A percentile compares a stretch with the other conserved stretches of the same genome.
phyloP scores from a whole-genome alignment of 345 rosid species.

The Pseudoturritis turrita region DNA sequence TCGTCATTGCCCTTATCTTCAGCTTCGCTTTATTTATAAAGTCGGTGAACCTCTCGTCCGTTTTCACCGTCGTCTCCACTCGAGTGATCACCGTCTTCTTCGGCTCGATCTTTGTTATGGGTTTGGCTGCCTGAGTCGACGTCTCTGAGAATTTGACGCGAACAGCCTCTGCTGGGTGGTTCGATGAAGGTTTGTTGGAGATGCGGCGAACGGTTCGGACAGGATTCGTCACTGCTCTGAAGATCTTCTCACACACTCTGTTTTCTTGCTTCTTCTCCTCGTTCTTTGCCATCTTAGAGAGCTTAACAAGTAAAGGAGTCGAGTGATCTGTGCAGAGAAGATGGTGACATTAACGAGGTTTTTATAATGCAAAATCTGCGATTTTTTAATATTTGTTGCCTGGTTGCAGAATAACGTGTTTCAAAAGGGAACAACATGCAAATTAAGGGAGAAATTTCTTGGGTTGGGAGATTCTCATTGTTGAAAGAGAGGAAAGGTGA shows the following conservation, averaged over 20 bases:
- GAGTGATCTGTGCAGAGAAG: slow-evolving; percentile 23
- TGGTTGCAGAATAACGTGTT: slow-evolving; percentile 21
- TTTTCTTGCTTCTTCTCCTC: slow-evolving; percentile 21
- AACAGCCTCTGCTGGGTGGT: slow-evolving; percentile 1
- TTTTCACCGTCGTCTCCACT: slow-evolving; percentile 25
- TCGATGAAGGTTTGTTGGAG: slow-evolving; percentile 16
- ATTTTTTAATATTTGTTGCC: background rate
- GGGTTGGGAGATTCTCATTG: background rate
- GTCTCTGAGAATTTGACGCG: slow-evolving; percentile 15
- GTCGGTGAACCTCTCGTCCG: slow-evolving; percentile 30
- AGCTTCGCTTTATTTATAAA: slow-evolving; percentile 29
- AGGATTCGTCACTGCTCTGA: slow-evolving; percentile 31
- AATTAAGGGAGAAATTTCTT: background rate
- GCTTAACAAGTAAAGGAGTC: background rate
- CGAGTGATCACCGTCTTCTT: slow-evolving; percentile 21
- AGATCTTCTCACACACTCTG: slow-evolving; percentile 31
- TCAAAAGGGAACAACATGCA: slow-evolving; percentile 14
- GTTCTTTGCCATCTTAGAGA: slow-evolving; percentile 20
- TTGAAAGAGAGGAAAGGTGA: slow-evolving; percentile 17
- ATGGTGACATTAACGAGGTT: slow-evolving; percentile 14
- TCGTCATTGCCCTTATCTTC: slow-evolving; percentile 30
- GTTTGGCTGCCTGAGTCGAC: slow-evolving; percentile 13
- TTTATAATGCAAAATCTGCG: slow-evolving; percentile 15
- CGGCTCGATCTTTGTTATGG: slow-evolving; percentile 18
- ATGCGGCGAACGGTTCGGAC: slow-evolving; percentile 25